These are phyloP conservation scores for Hawksworthiomyces lignivorus DNA, from an alignment of 2,329 filamentous ascomycete genomes.

Conservation along the genomic window DNA sequence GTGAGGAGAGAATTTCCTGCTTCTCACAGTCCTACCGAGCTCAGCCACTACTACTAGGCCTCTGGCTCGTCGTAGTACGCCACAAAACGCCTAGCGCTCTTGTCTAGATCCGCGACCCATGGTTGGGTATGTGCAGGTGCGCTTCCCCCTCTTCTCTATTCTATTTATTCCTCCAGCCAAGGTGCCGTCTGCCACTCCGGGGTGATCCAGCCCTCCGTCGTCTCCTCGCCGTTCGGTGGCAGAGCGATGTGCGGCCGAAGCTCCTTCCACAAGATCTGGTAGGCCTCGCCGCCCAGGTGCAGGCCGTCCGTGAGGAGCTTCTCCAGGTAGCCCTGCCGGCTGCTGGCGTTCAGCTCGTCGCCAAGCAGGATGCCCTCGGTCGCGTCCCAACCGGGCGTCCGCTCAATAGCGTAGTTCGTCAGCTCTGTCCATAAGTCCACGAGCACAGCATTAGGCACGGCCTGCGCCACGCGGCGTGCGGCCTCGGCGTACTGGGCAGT, in stretches of 20 bases:
- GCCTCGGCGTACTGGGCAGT: slow-evolving; percentile 50
- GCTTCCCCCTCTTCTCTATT: too few relatives aligned
- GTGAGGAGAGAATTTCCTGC: too few relatives aligned
- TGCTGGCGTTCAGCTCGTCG: slow-evolving; percentile 38
- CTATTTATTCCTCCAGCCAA: slow-evolving; percentile 15
- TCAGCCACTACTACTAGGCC: too few relatives aligned
- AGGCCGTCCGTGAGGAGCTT: slow-evolving; percentile 49
- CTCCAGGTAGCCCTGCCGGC: slow-evolving; percentile 44
- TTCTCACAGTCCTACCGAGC: too few relatives aligned
- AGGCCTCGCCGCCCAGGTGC: slow-evolving; percentile 47
- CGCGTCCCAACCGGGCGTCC: slow-evolving; percentile 47
- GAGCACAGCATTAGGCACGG: slow-evolving; percentile 58
- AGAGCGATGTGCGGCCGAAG: slow-evolving; percentile 41
- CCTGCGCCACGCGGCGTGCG: slow-evolving; percentile 59
- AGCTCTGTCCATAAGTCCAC: slow-evolving; percentile 76
- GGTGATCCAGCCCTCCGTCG: slow-evolving; percentile 29
- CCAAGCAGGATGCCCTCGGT: slow-evolving; percentile 38
- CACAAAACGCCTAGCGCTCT: too few relatives aligned
- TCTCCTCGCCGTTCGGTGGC: slow-evolving; percentile 31
- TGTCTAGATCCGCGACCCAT: too few relatives aligned
- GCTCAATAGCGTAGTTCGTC: slow-evolving; percentile 60
- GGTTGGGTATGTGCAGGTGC: too few relatives aligned
- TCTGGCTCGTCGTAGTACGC: too few relatives aligned
- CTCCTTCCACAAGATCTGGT: slow-evolving; percentile 43
- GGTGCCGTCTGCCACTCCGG: slow-evolving; percentile 39